These are phyloP conservation scores for Mortierella sp. DNA, from an alignment of 371 early-diverging fungal species.

Conservation along the genomic window DNA sequence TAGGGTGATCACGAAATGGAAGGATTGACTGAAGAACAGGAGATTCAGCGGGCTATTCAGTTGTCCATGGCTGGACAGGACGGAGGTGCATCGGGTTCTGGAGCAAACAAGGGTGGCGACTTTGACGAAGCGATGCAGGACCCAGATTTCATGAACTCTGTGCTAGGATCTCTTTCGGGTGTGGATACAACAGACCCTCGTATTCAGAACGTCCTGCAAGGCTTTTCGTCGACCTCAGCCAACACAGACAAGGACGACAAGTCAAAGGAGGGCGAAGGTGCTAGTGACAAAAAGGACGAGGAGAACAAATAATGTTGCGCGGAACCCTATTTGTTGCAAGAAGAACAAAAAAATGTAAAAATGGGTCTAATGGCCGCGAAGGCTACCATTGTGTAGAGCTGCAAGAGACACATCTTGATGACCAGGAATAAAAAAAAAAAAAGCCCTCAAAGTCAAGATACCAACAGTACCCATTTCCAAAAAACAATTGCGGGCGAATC, in stretches of 20 bases:
- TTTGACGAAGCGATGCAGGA: conserved; percentile 56
- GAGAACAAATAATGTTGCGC: conserved; percentile 24
- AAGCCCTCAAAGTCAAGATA: too few species aligned
- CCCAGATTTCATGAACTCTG: conserved; percentile 71
- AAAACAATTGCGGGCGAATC: too few species aligned
- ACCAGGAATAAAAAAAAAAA: too few species aligned
- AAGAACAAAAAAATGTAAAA: too few species aligned
- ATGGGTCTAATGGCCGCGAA: too few species aligned
- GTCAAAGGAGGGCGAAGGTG: conserved; percentile 33
- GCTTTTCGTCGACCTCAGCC: conserved; percentile 60
- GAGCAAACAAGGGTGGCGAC: conserved; percentile 19
- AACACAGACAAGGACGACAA: conserved; percentile 59
- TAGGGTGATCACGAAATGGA: conserved; percentile 76
- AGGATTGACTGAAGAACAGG: conserved; percentile 87
- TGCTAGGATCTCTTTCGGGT: conserved; percentile 85
- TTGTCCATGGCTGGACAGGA: conserved; percentile 81
- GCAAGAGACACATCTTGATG: too few species aligned
- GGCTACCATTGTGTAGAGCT: too few species aligned
- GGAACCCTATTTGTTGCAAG: too few species aligned
- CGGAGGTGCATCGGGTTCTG: conserved; percentile 49
- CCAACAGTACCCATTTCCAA: too few species aligned
- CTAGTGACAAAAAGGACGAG: conserved; percentile 26
- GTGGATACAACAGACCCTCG: conserved; percentile 92
- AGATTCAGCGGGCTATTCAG: conserved; percentile 86
- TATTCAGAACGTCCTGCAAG: conserved; percentile 75